These are phyloP conservation scores for Xylaria acuta DNA, from an alignment of 495 filamentous ascomycete species.

Conservation along the genomic window DNA sequence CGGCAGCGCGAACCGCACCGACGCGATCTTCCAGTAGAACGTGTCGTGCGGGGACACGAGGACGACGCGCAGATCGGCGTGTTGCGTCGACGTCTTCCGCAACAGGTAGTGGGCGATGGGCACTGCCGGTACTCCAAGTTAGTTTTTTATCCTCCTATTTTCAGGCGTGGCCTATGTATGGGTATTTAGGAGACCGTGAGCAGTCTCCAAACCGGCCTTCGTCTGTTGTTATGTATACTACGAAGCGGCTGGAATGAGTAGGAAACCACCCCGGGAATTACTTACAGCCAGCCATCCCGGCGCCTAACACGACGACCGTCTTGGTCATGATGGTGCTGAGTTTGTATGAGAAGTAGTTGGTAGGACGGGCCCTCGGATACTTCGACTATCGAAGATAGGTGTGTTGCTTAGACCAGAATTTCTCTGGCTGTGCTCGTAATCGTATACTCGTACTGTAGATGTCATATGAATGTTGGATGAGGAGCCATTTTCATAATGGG, in stretches of 20 bases:
- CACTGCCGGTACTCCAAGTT: conserved; percentile 30
- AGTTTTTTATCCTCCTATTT: neutral
- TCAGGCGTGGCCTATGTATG: neutral
- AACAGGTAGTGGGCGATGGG: conserved; percentile 65
- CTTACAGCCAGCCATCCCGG: conserved; percentile 58
- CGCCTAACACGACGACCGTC: conserved; percentile 70
- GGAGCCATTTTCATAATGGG: neutral
- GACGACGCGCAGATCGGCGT: conserved; percentile 52
- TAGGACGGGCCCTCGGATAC: neutral
- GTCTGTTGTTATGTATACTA: neutral
- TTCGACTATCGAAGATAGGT: neutral
- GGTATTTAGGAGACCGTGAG: neutral
- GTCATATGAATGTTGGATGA: neutral
- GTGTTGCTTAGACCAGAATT: neutral
- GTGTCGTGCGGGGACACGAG: conserved; percentile 63
- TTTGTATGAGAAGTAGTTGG: neutral
- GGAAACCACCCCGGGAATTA: neutral
- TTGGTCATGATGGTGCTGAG: conserved; percentile 43
- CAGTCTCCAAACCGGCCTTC: neutral
- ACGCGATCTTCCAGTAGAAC: conserved; percentile 54
- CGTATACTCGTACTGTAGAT: neutral
- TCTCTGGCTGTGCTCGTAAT: neutral
- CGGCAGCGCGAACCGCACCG: conserved; percentile 53
- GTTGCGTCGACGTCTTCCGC: conserved; percentile 50
- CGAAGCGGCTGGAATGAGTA: neutral